Evolutionary conservation across 352 stramenopile genomes (phyloP).

Genomic region (Phytophthora pseudosyringae): DNA sequence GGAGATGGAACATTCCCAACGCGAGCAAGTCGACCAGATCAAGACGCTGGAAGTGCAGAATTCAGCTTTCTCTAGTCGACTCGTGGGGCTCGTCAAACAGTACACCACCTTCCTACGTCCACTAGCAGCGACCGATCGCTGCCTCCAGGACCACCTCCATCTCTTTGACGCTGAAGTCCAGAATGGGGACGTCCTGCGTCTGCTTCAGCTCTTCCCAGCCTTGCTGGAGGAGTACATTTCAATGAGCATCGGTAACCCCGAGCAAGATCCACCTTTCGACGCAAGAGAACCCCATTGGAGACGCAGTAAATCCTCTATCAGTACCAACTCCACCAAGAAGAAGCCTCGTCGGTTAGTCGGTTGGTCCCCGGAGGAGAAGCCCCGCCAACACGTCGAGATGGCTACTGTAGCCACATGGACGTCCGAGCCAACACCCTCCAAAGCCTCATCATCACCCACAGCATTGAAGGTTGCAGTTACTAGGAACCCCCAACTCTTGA

Average conservation of each 20-base stretch:
- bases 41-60: slow-evolving; percentile 24
- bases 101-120: slow-evolving; percentile 23
- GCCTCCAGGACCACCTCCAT: slow-evolving; percentile 26
- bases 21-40: slow-evolving; percentile 17
- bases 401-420: not conserved
- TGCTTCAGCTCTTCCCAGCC: slow-evolving; percentile 59
- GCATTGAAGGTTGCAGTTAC: not conserved
- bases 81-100: slow-evolving; percentile 28
- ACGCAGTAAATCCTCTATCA: not conserved
- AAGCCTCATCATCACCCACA: not conserved
- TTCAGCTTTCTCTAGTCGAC: slow-evolving; percentile 19
- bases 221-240: slow-evolving; percentile 56
- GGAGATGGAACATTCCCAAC: slow-evolving; percentile 18
- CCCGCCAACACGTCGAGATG: slow-evolving; percentile 8
- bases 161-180: slow-evolving; percentile 27
- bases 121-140: slow-evolving; percentile 17
- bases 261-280: not conserved
- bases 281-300: not conserved
- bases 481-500: not conserved
- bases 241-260: not conserved
- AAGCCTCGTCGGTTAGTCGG: not conserved
- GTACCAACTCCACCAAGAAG: not conserved
- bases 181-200: slow-evolving; percentile 43
- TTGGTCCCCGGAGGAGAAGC: not conserved
- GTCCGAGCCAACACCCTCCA: not conserved